Percentiles rank a stretch among this genome's conserved stretches.
Evolutionary conservation across 2,329 filamentous ascomycete species (phyloP).

Genomic region (Exophiala alcalophila): DNA sequence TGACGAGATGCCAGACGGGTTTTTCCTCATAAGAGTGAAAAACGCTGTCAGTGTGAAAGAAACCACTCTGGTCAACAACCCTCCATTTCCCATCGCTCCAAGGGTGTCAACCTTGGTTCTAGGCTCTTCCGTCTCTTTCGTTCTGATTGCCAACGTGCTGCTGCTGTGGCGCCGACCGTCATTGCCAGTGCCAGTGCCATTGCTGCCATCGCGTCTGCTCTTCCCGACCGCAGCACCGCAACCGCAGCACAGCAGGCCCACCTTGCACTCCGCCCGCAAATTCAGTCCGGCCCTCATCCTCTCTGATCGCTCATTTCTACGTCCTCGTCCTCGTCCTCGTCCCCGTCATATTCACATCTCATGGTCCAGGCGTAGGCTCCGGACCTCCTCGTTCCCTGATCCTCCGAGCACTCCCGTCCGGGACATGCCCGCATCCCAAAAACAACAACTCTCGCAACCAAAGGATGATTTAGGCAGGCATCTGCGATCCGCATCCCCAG

Average conservation of each 20-base stretch:
- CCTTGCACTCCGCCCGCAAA: slow-evolving; percentile 4
- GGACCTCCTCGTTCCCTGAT: slow-evolving; percentile 26
- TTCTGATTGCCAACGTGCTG: too few species aligned
- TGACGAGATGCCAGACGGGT: too few species aligned
- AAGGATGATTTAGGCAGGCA: slow-evolving; percentile 32
- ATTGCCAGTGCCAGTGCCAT: too few species aligned
- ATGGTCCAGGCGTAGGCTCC: slow-evolving; percentile 25
- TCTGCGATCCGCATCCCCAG: slow-evolving; percentile 50
- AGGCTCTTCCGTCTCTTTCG: too few species aligned
- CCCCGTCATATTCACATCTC: slow-evolving; percentile 8
- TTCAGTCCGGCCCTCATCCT: slow-evolving; percentile 6
- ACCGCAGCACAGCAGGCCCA: slow-evolving; percentile 10
- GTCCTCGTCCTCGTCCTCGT: slow-evolving; percentile 13
- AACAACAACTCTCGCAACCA: slow-evolving; percentile 28
- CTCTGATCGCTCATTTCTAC: slow-evolving; percentile 16
- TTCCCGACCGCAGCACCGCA: too few species aligned
- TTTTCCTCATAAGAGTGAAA: too few species aligned
- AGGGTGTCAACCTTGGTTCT: too few species aligned
- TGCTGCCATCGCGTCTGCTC: too few species aligned
- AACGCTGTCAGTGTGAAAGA: too few species aligned
- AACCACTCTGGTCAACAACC: too few species aligned
- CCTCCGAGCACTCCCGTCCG: slow-evolving; percentile 33
- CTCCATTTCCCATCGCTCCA: too few species aligned
- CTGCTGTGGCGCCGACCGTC: too few species aligned
- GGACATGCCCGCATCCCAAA: slow-evolving; percentile 37